Conservation (phyloP, 768 basidiomycete genomes). For the Tylopilus balloui region DNA sequence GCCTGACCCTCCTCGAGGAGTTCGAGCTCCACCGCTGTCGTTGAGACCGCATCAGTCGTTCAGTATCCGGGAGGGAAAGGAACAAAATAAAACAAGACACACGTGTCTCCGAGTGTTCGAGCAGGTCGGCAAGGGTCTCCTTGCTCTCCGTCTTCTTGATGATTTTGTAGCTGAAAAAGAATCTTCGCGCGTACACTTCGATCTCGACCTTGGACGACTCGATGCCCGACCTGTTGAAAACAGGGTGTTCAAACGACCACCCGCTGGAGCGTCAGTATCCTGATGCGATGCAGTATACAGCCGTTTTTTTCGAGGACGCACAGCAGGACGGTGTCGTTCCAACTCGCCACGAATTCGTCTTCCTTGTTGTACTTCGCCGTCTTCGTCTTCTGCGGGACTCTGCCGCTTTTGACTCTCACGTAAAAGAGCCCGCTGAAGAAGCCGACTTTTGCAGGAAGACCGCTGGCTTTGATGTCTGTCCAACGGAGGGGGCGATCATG, state of each 20-base stretch:
- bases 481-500: not conserved
- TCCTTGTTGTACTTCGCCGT: conserved; percentile 21
- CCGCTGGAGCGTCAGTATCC: not conserved
- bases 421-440: conserved; percentile 29
- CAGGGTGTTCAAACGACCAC: not conserved
- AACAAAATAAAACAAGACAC: not conserved
- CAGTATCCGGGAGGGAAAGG: not conserved
- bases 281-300: not conserved
- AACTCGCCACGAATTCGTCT: conserved; percentile 29
- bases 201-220: conserved; percentile 33
- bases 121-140: conserved; percentile 29
- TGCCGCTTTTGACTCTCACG: conserved; percentile 26
- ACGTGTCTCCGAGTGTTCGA: conserved; percentile 31
- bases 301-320: conserved; percentile 8
- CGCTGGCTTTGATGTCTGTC: conserved; percentile 33
- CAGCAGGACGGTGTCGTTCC: conserved; percentile 26
- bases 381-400: conserved; percentile 27
- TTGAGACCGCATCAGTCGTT: not conserved
- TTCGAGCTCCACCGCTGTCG: conserved; percentile 28
- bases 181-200: conserved; percentile 30
- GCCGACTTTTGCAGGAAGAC: conserved; percentile 31
- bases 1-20: conserved; percentile 30
- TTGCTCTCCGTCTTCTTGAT: conserved; percentile 34
- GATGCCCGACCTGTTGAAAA: conserved; percentile 28
- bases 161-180: conserved; percentile 32